Conservation (phyloP, 306 rosid species). For the Geum urbanum region DNA sequence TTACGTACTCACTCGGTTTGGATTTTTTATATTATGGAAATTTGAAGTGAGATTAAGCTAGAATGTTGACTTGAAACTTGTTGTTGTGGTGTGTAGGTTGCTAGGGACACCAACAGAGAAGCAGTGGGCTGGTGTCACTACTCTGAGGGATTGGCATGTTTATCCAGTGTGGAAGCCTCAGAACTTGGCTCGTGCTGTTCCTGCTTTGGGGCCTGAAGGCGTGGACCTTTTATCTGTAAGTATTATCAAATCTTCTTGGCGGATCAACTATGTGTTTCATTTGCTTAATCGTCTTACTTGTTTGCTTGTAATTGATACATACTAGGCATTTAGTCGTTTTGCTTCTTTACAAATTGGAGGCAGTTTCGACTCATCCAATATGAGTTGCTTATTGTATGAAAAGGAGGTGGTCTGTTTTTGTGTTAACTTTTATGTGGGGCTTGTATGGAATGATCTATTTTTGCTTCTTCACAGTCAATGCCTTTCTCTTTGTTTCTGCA, state of each 20-base stretch:
- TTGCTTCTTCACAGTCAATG: neutral
- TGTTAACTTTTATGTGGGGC: neutral
- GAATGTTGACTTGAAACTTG: neutral
- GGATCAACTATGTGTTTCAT: neutral
- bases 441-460: neutral
- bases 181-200: conserved; percentile 67
- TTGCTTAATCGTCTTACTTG: neutral
- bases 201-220: conserved; percentile 68
- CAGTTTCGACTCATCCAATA: neutral
- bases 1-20: neutral
- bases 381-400: neutral
- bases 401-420: neutral
- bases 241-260: neutral
- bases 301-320: neutral
- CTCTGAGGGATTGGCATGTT: conserved; percentile 87
- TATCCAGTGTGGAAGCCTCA: conserved; percentile 89
- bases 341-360: neutral
- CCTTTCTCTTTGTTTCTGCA: neutral
- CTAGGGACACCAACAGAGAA: conserved; percentile 85
- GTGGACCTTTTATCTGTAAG: conserved; percentile 77
- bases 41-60: neutral
- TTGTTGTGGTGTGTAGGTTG: conserved; percentile 38
- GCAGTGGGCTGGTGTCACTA: conserved; percentile 83
- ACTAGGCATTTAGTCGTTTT: neutral
- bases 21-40: neutral